These are phyloP conservation scores for Rosa lucieae DNA, from an alignment of 306 rosid species.

Conservation along the genomic window DNA sequence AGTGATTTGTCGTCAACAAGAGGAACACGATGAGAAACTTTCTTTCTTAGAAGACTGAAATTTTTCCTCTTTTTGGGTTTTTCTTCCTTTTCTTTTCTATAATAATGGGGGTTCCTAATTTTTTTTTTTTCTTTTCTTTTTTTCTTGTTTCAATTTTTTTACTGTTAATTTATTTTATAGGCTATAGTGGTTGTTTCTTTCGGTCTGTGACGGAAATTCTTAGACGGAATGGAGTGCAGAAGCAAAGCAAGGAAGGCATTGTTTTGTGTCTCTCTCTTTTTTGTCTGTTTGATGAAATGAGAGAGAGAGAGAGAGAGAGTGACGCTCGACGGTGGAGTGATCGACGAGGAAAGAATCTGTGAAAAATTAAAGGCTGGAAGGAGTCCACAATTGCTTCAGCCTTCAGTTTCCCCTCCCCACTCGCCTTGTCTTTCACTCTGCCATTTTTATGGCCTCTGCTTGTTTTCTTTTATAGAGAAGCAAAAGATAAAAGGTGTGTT, in stretches of 20 bases:
- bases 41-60: constrained; percentile 29
- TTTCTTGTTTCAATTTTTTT: neutral
- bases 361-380: constrained; percentile 11
- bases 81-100: neutral
- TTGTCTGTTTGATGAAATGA: neutral
- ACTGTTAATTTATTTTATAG: neutral
- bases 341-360: constrained; percentile 37
- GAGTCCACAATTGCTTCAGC: neutral
- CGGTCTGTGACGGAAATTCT: constrained; percentile 28
- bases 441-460: neutral
- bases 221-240: constrained; percentile 26
- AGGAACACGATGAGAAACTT: constrained; percentile 35
- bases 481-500: neutral
- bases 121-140: neutral
- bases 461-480: neutral
- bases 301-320: constrained; percentile 31
- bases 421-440: neutral
- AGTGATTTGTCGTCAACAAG: constrained; percentile 25
- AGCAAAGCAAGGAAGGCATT: constrained; percentile 14
- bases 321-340: constrained; percentile 33
- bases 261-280: neutral
- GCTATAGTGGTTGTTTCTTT: constrained; percentile 15
- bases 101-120: neutral
- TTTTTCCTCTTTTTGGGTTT: neutral
- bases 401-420: constrained; percentile 7